Conservation (phyloP, 345 rosid genomes). For the Psidium guajava region DNA sequence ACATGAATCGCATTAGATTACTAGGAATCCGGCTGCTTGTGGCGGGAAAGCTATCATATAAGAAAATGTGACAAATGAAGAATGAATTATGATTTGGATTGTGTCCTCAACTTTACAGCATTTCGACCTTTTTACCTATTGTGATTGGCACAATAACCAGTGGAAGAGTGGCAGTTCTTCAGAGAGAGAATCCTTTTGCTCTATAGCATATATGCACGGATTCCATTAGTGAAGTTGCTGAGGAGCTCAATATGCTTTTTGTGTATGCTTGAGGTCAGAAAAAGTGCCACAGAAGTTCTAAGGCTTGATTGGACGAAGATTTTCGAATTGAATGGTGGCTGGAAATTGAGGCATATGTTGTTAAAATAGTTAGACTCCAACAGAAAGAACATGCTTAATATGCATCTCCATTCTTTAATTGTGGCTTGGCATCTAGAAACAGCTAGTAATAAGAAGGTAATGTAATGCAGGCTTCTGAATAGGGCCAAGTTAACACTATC, state of each 20-base stretch:
- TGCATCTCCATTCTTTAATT: background rate
- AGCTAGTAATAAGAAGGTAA: background rate
- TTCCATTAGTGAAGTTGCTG: background rate
- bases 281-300: background rate
- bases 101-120: background rate
- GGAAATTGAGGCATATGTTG: background rate
- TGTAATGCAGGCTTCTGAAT: background rate
- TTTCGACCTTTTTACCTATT: background rate
- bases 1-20: background rate
- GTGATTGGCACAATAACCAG: background rate
- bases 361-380: background rate
- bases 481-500: background rate
- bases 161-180: background rate
- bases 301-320: background rate
- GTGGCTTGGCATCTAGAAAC: background rate
- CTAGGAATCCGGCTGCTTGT: background rate
- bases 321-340: background rate
- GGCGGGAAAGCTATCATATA: background rate
- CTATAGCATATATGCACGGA: background rate
- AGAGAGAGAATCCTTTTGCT: background rate
- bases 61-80: background rate
- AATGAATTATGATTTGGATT: background rate
- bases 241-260: background rate
- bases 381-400: background rate
- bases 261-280: background rate